Conservation (phyloP, 1,284 basidiomycete genomes). For the Rhizoctonia solani region DNA sequence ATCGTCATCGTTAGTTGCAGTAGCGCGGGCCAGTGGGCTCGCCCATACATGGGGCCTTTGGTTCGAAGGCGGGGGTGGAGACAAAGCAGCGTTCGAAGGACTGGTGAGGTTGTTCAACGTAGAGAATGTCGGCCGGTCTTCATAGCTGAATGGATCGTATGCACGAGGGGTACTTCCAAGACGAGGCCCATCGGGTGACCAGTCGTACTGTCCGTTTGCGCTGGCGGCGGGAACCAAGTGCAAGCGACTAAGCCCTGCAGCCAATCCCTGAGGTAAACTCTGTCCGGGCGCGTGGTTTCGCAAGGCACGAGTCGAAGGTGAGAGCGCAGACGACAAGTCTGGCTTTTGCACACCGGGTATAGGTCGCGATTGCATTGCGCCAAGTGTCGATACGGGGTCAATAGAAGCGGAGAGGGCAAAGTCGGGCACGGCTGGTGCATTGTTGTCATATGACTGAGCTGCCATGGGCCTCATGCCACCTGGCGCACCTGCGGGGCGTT, state of each 20-base stretch:
- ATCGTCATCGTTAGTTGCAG: conserved; percentile 62
- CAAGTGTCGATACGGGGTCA: conserved; percentile 29
- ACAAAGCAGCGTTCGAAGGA: too few relatives aligned
- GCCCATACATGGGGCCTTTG: conserved; percentile 40
- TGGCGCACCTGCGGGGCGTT: conserved; percentile 8
- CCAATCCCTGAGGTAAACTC: conserved; percentile 83
- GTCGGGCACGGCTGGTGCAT: conserved; percentile 21
- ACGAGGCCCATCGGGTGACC: conserved; percentile 34
- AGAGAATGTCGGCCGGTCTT: conserved; percentile 33
- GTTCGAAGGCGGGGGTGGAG: too few relatives aligned
- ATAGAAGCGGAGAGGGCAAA: conserved; percentile 26
- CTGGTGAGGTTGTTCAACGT: conserved; percentile 34
- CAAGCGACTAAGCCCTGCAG: conserved; percentile 82
- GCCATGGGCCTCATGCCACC: conserved; percentile 7
- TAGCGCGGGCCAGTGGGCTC: conserved; percentile 62
- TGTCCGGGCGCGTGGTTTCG: conserved; percentile 83
- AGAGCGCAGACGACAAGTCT: conserved; percentile 46
- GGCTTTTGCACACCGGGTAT: conserved; percentile 29
- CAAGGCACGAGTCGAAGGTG: conserved; percentile 67
- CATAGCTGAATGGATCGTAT: conserved; percentile 34
- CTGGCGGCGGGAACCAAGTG: conserved; percentile 63
- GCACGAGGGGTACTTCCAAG: conserved; percentile 41
- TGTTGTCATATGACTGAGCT: conserved; percentile 26
- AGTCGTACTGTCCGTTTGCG: conserved; percentile 43
- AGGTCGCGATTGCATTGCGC: conserved; percentile 27